Percentiles rank a stretch among this genome's conserved stretches.
Evolutionary conservation across 441 rosid species (phyloP).

Genomic region (Francoa sonchifolia): DNA sequence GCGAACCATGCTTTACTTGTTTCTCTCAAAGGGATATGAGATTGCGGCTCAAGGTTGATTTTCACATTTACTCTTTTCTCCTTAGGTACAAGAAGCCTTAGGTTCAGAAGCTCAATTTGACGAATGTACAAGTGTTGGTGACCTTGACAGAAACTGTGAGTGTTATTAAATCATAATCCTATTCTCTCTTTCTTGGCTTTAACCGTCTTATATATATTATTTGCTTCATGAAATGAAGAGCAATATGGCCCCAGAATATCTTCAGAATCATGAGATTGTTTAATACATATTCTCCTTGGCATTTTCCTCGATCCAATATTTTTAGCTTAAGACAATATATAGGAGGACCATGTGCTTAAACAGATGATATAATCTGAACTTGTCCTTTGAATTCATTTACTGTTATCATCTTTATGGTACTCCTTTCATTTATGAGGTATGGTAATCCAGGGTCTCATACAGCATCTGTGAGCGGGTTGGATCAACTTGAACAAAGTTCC

Average conservation of each 20-base stretch:
- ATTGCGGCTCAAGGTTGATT: background rate
- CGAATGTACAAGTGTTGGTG: slow-evolving; percentile 25
- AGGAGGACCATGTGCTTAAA: background rate
- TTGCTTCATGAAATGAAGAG: too few relatives aligned
- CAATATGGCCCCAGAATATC: too few relatives aligned
- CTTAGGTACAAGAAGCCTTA: slow-evolving; percentile 29
- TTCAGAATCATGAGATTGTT: too few relatives aligned
- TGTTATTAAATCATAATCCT: slow-evolving; percentile 11
- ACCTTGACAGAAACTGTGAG: slow-evolving; percentile 50
- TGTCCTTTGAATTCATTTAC: background rate
- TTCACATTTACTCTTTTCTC: slow-evolving; percentile 1
- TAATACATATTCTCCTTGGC: too few relatives aligned
- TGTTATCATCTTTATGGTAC: background rate
- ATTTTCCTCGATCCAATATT: too few relatives aligned
- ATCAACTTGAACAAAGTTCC: slow-evolving; percentile 39
- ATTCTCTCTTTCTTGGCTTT: too few relatives aligned
- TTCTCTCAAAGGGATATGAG: background rate
- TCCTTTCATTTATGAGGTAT: slow-evolving; percentile 2
- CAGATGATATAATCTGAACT: background rate
- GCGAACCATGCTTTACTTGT: background rate
- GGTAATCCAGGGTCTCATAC: slow-evolving; percentile 9
- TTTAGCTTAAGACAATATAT: too few relatives aligned
- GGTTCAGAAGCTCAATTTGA: slow-evolving; percentile 31
- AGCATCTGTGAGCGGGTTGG: slow-evolving; percentile 35
- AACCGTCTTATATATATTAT: too few relatives aligned